Evolutionary conservation across 2,329 filamentous ascomycete genomes (phyloP), one percentile per base, ranked within the genome.

Genomic region (Domatiomyces catenatus): DNA sequence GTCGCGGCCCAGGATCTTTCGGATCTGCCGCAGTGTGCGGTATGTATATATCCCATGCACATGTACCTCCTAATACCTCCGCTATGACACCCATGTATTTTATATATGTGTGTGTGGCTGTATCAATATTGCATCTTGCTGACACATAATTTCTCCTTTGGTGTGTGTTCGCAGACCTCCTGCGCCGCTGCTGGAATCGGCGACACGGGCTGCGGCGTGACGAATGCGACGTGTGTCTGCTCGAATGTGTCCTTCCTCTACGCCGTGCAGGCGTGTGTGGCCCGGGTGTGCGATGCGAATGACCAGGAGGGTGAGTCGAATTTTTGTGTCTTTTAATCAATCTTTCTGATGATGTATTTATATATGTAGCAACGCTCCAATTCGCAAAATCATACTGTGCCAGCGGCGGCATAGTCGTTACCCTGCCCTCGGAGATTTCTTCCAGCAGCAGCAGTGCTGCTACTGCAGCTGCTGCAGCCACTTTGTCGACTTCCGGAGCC

Each of bases 381-480:
- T 56, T 54, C 47, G 52, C 52, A 39, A 22, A 50, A 20, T 15
- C 44, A 24, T 56, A 48, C 50, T 56, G 54, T 45, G 42, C 46
- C 12, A 22, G 15, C 10, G 54, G 46, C 28, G 51, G 50, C 26
- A 45, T 56, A 18, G 53, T 50, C 52, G 51, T 54, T 48, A 52
- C 52, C n/a, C 48, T 56, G 5, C 54, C 52, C 6, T 26, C 50
- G 75, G 67, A 26, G 75, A 77, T 72, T 79, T 75, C 84, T 79
- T 75, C 84, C 85, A 26, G 8, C 46, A 32, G 7, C 18, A 19
- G 32, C 39, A 44, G 44, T 5, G 43, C 55, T 19, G 24, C 51
- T 24, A 32, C 49, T 6, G 5, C 50, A 32, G 48, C 49, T 2
- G 45, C 36, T 8, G n/a, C n/a, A n/a, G n/a, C n/a, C n/a, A 24